Base-by-base conservation (phyloP, 1,139 yeast genomes). In the Scheffersomyces insectosa region DNA sequence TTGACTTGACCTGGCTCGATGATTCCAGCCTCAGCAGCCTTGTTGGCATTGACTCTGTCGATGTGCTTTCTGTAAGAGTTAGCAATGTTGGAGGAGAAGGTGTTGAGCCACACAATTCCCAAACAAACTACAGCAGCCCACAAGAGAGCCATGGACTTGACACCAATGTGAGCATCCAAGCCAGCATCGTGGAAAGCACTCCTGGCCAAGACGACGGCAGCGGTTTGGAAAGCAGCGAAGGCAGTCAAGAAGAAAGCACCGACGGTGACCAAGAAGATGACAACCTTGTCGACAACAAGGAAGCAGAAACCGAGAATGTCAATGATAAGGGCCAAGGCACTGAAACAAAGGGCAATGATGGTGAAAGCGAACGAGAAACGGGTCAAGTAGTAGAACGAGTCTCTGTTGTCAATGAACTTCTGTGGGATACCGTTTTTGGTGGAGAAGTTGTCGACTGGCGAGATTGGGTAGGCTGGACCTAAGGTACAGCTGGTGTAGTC, bases 361-460 rank as follows among this genome's bases (percentile, higher is more conserved):
- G 81, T 72, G 65, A 83, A 80, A 45, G 85, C 82, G 70, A 85
- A 86, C 4, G 85, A 69, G 55, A 85, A 85, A 65, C 91, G 77
- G 15, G 88, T 75, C 63, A 86, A 70, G 66, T 83, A 86, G 70
- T 70, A 86, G 66, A 74, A 84, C 29, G 82, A 72, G 57, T 77
- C 72, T 69, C 85, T 76, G 65, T 79, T 74, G 51, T 63, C 59
- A 50, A 82, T 57, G 48, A 86, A 85, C 48, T 73, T 75, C 20
- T 52, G 39, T 34, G 91, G 90, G 44, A 85, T 73, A 46, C 69
- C 66, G 2, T 54, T 50, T 29, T 70, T 62, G 44, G 84, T 77
- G 41, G 70, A 72, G 54, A 83, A 85, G 66, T 86, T 85, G 63
- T 85, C 88, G 44, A 67, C 76, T 28, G 93, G 93, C 5, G 90